Evolutionary conservation across 106 monocot species (phyloP), one percentile per base, ranked within the genome.

Genomic region (Hemerocallis citrina): DNA sequence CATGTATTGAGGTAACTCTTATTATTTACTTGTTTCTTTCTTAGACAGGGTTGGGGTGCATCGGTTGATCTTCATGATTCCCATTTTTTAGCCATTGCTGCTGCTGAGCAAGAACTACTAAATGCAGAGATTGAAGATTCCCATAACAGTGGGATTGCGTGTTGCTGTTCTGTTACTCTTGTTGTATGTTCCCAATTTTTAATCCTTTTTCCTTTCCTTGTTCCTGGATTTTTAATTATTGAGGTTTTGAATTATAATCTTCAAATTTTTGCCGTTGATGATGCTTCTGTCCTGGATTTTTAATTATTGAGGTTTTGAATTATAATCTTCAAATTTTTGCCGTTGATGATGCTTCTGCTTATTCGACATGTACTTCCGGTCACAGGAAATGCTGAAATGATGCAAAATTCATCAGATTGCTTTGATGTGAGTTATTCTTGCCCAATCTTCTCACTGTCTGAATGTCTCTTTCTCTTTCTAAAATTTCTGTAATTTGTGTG

Each of bases 361-460:
- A 32, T 91, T 37, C 91, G 79, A n/a, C 91, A 91, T 47, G 69
- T 77, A 65, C 21, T 83, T 35, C 58, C 75, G 60, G 61, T 86
- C 12, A 34, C 72, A 37, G 72, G 72, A 42, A 77, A 86, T 29
- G 43, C 79, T 33, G 64, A 61, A 19, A 57, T 72, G 65, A 15
- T 73, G 15, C 76, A 82, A 65, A 76, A 91, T 66, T 67, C 52
- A 73, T 77, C 78, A 22, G 39, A 50, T 2, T 48, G 85, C 34
- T 85, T 85, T 59, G 79, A 81, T 81, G 89, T 89, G 73, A 75
- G 81, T 62, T 68, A n/a, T n/a, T n/a, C n/a, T n/a, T n/a, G n/a
- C n/a, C n/a, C n/a, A n/a, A n/a, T n/a, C n/a, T n/a, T n/a, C n/a
- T n/a, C n/a, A n/a, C n/a, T n/a, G n/a, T n/a, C n/a, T n/a, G n/a